Evolutionary conservation across 257 asterid genomes (phyloP).

Genomic region (Solanum neorickii): DNA sequence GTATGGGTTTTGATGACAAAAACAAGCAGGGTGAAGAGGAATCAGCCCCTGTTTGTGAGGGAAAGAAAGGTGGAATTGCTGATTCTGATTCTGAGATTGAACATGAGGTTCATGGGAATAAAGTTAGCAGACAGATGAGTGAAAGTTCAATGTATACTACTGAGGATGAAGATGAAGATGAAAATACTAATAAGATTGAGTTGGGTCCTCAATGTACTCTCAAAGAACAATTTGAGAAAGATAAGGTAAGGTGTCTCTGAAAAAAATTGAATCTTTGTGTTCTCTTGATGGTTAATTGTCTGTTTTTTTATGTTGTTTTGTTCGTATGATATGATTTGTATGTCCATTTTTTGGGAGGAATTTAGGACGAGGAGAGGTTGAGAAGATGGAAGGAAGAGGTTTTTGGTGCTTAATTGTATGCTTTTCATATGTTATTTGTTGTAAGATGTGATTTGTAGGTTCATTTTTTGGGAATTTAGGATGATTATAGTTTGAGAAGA

Average conservation of each 20-base stretch:
- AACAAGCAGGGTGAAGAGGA: slow-evolving; percentile 28
- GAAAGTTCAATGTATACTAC: slow-evolving; percentile 56
- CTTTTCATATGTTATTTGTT: neutral
- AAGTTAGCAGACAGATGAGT: slow-evolving; percentile 57
- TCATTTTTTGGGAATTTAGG: slow-evolving; percentile 27
- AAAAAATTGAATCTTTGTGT: neutral
- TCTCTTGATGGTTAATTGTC: neutral
- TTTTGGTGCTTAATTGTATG: neutral
- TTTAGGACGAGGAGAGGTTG: neutral
- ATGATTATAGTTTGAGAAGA: slow-evolving; percentile 87
- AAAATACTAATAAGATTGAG: slow-evolving; percentile 45
- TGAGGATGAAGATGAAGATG: slow-evolving; percentile 84
- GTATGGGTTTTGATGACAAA: slow-evolving; percentile 72
- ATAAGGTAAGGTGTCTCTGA: slow-evolving; percentile 42
- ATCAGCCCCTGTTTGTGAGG: slow-evolving; percentile 8
- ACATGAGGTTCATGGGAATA: slow-evolving; percentile 2
- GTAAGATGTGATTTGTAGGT: neutral
- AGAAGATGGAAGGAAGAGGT: neutral
- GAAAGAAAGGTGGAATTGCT: slow-evolving; percentile 4
- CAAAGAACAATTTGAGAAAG: slow-evolving; percentile 81
- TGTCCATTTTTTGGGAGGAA: neutral
- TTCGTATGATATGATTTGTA: neutral
- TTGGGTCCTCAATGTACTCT: slow-evolving; percentile 91
- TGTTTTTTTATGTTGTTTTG: neutral
- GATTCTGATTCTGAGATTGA: neutral